Evolutionary conservation across 495 filamentous ascomycete species (phyloP).

Genomic region (Trypethelium eluteriae): DNA sequence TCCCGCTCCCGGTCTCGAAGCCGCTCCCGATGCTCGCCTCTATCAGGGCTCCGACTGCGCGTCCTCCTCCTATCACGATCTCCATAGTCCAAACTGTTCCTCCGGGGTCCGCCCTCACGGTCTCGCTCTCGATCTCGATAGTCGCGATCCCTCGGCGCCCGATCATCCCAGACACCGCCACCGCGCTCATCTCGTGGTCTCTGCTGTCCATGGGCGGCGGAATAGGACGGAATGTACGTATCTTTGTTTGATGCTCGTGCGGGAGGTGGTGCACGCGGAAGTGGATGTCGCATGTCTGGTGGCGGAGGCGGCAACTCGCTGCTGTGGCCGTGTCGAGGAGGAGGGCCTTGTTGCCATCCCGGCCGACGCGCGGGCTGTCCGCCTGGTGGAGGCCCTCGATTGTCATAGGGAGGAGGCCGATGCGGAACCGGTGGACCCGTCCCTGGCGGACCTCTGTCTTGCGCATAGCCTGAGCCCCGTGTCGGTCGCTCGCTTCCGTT

Average conservation of each 20-base stretch:
- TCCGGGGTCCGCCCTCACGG: constrained; percentile 12
- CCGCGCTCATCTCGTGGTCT: not conserved
- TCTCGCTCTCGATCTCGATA: constrained; percentile 15
- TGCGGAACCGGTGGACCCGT: constrained; percentile 20
- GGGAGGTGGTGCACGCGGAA: constrained; percentile 22
- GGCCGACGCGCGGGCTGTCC: constrained; percentile 9
- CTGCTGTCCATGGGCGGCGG: constrained; percentile 12
- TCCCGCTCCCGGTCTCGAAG: constrained; percentile 23
- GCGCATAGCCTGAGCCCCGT: constrained; percentile 1
- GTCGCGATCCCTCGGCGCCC: constrained; percentile 11
- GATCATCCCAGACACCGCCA: not conserved
- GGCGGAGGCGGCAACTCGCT: constrained; percentile 18
- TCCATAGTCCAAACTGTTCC: not conserved
- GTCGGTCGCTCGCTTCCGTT: constrained; percentile 9
- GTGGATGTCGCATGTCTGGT: constrained; percentile 12
- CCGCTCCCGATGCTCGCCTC: constrained; percentile 16
- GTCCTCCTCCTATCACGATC: constrained; percentile 21
- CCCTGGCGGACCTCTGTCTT: constrained; percentile 18
- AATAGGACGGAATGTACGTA: constrained; percentile 34
- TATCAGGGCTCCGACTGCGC: constrained; percentile 22
- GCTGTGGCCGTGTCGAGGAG: constrained; percentile 14
- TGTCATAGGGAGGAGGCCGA: constrained; percentile 17
- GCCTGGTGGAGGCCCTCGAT: constrained; percentile 14
- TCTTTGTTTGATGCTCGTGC: constrained; percentile 20
- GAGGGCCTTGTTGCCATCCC: not conserved